Evolutionary conservation across 2,329 filamentous ascomycete genomes (phyloP).

Genomic region (Achaetomium macrosporum): DNA sequence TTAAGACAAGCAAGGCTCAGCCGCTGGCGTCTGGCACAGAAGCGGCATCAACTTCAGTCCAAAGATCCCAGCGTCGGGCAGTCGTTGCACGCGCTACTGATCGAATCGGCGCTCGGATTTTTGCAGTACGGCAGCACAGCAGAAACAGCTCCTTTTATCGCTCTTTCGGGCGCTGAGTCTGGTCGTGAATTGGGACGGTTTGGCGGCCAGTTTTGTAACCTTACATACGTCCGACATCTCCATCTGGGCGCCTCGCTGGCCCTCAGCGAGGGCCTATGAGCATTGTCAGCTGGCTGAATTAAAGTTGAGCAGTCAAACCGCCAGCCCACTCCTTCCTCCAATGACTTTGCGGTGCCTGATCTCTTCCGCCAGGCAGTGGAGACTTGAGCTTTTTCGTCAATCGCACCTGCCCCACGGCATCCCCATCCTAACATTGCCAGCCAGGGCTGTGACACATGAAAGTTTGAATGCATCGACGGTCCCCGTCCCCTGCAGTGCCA

Average conservation of each 20-base stretch:
- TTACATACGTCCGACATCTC: background rate
- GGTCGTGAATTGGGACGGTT: background rate
- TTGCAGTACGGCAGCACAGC: background rate
- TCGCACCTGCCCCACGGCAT: background rate
- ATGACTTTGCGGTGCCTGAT: background rate
- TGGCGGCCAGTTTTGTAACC: background rate
- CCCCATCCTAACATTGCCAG: background rate
- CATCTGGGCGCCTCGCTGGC: conserved; percentile 6
- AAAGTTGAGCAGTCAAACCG: background rate
- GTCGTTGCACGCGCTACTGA: conserved; percentile 7
- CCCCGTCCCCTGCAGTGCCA: background rate
- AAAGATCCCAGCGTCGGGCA: conserved; percentile 10
- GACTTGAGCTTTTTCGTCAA: conserved; percentile 7
- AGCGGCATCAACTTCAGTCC: conserved; percentile 24
- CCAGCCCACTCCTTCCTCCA: background rate
- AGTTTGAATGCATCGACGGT: too few species aligned
- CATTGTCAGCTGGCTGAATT: background rate
- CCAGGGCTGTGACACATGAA: background rate
- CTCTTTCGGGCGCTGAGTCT: background rate
- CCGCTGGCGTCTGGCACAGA: conserved; percentile 23
- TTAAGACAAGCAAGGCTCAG: conserved; percentile 15
- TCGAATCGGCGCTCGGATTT: conserved; percentile 9
- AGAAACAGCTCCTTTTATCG: background rate
- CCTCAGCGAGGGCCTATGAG: background rate
- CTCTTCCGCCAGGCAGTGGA: conserved; percentile 10